phyloP scores from a whole-genome alignment of 2,329 filamentous ascomycete genomes.

The Colletotrichum tropicale region DNA sequence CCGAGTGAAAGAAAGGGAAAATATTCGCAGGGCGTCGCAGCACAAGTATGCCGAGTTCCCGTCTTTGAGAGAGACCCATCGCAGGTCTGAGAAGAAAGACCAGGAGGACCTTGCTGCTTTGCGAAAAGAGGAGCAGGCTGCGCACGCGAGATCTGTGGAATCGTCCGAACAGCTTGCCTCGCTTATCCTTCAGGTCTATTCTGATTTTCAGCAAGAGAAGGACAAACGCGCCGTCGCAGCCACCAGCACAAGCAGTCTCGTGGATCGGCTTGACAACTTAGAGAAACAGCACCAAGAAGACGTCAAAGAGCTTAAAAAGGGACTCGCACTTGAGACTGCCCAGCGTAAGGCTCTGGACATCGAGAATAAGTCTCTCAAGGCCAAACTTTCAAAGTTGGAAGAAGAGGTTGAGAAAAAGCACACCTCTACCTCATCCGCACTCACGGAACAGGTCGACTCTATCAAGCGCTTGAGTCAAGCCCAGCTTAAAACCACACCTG shows the following conservation, averaged over 20 bases:
- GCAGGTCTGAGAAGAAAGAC: slow-evolving; percentile 2
- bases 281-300: slow-evolving; percentile 5
- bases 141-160: not conserved
- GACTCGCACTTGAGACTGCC: not conserved
- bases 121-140: not conserved
- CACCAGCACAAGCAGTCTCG: not conserved
- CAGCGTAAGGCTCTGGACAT: not conserved
- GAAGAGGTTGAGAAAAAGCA: not conserved
- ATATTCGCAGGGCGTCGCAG: not conserved
- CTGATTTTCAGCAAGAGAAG: not conserved
- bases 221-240: not conserved
- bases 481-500: not conserved
- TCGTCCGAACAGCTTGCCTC: not conserved
- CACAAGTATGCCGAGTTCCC: slow-evolving; percentile 9
- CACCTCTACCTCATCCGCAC: not conserved
- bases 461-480: not conserved
- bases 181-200: not conserved
- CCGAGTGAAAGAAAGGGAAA: not conserved
- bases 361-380: slow-evolving; percentile 6
- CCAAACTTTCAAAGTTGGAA: not conserved
- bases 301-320: not conserved
- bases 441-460: not conserved
- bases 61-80: not conserved
- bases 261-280: not conserved
- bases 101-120: not conserved